These are phyloP conservation scores for Glaciozyma antarctica DNA, from an alignment of 768 basidiomycete genomes.

Conservation along the genomic window DNA sequence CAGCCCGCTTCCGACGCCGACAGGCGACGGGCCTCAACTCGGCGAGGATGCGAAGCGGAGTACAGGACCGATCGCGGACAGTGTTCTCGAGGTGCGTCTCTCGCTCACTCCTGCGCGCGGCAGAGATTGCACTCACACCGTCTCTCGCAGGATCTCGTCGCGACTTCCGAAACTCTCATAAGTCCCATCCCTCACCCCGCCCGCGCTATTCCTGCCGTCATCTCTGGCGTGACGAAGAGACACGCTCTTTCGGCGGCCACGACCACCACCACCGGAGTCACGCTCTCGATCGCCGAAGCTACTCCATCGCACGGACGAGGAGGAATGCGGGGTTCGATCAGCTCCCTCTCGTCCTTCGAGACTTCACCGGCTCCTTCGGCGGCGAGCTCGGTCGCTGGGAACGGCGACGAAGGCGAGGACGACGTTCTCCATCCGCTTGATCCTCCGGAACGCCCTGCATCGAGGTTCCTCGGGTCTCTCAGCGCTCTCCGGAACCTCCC, in stretches of 20 bases:
- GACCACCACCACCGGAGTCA: background rate
- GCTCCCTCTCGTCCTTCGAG: slow-evolving; percentile 5
- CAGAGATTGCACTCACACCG: background rate
- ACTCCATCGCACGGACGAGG: background rate
- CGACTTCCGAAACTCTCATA: slow-evolving; percentile 1
- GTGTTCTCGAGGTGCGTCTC: too few relatives aligned
- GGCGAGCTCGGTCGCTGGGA: background rate
- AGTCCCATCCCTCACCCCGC: background rate
- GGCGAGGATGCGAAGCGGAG: slow-evolving; percentile 1
- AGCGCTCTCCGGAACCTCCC: slow-evolving; percentile 1
- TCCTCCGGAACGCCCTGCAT: too few relatives aligned
- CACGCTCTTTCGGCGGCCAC: slow-evolving; percentile 6
- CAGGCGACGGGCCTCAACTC: background rate
- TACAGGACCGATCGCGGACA: background rate
- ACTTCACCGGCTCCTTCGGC: background rate
- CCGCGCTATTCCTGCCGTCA: slow-evolving; percentile 16
- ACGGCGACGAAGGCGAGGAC: background rate
- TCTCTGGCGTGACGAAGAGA: slow-evolving; percentile 4
- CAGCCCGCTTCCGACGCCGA: slow-evolving; percentile 2
- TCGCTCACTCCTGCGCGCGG: background rate
- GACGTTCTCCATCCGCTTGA: background rate
- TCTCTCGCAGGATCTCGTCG: slow-evolving; percentile 13
- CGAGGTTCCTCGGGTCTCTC: background rate
- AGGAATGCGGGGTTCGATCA: slow-evolving; percentile 5
- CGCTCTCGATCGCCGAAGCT: background rate